Percentiles rank a stretch among this genome's conserved stretches.
Conservation (phyloP, 257 asterid species). For the Petunia axillaris region DNA sequence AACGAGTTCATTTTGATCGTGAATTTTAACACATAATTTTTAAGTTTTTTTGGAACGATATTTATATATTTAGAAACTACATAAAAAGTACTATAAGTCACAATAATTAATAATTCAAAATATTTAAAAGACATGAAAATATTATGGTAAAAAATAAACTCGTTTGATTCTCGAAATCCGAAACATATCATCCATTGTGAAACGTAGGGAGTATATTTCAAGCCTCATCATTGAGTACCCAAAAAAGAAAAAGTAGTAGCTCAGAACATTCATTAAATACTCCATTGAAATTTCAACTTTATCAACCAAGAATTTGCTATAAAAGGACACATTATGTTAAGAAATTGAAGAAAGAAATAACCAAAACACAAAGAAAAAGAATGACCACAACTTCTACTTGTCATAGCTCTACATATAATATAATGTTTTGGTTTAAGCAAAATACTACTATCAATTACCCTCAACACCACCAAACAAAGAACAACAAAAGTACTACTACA, state of each 20-base stretch:
- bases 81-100: too few species aligned
- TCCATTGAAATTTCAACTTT: not conserved
- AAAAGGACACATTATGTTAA: not conserved
- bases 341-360: not conserved
- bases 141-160: too few species aligned
- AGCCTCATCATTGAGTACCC: too few species aligned
- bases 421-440: not conserved
- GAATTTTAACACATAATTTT: too few species aligned
- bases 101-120: too few species aligned
- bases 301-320: not conserved
- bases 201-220: not conserved
- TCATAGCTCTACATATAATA: not conserved
- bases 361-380: not conserved
- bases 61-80: too few species aligned
- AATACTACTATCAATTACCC: not conserved
- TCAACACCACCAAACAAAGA: not conserved
- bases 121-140: too few species aligned
- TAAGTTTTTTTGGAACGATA: too few species aligned
- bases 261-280: not conserved
- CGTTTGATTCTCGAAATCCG: too few species aligned
- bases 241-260: not conserved
- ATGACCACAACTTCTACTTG: constrained; percentile 8
- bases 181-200: too few species aligned
- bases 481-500: constrained; percentile 17
- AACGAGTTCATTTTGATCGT: too few species aligned